Conservation (phyloP, 2,329 filamentous ascomycete species). For the Diaporthe citrichinensis region DNA sequence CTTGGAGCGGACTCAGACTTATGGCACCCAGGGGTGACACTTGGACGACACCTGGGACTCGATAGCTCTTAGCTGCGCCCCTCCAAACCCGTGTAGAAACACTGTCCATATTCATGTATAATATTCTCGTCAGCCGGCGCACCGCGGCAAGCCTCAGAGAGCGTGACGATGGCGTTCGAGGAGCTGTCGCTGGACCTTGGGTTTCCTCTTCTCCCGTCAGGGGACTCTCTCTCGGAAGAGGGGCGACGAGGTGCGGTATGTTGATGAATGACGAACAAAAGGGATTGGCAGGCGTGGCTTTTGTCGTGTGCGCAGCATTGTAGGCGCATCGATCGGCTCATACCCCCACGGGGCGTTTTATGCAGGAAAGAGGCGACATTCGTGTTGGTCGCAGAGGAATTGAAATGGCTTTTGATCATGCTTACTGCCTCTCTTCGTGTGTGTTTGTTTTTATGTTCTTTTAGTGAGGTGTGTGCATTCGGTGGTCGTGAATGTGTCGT, state of each 20-base stretch:
- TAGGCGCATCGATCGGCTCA: constrained; percentile 31
- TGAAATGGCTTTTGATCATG: background rate
- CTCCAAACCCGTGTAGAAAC: constrained; percentile 12
- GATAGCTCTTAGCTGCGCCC: background rate
- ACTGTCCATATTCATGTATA: constrained; percentile 31
- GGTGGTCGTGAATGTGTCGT: background rate
- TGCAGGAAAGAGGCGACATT: constrained; percentile 8
- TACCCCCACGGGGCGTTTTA: constrained; percentile 21
- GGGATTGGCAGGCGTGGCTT: constrained; percentile 4
- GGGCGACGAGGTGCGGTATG: background rate
- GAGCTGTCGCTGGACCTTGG: background rate
- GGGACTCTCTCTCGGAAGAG: background rate
- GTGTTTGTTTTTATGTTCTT: background rate
- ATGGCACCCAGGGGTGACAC: background rate
- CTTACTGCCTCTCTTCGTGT: too few species aligned
- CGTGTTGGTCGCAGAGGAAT: constrained; percentile 10
- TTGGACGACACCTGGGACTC: background rate
- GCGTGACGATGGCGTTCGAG: background rate
- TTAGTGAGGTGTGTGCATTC: background rate
- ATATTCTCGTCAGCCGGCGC: constrained; percentile 16
- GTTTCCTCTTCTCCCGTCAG: background rate
- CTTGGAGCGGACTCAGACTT: background rate
- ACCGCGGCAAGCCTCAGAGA: background rate
- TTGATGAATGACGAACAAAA: constrained; percentile 31
- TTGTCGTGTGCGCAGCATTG: constrained; percentile 25